These are phyloP conservation scores for Dentiscutata heterogama DNA, from an alignment of 371 early-diverging fungal genomes.

Conservation along the genomic window DNA sequence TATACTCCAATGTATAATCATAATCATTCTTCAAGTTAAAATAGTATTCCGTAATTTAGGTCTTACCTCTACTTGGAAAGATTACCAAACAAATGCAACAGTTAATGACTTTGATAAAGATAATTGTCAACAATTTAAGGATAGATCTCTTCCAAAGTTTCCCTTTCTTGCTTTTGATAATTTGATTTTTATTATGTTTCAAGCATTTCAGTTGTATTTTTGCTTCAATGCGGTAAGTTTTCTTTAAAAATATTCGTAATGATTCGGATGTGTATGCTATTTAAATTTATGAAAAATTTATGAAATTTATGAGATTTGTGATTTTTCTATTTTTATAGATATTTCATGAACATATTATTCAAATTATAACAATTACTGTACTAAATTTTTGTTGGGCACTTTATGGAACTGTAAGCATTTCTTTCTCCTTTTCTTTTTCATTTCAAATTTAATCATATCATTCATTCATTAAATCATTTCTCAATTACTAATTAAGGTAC, in stretches of 20 bases:
- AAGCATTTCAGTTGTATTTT: constrained; percentile 12
- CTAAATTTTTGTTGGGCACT: constrained; percentile 19
- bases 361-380: constrained; percentile 21
- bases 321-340: background rate
- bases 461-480: background rate
- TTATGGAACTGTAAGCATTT: background rate
- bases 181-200: constrained; percentile 22
- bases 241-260: too few relatives aligned
- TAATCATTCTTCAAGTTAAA: background rate
- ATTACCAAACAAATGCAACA: too few relatives aligned
- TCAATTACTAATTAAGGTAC: background rate
- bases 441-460: background rate
- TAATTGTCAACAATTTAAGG: too few relatives aligned
- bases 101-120: background rate
- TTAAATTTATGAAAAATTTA: background rate
- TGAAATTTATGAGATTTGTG: background rate
- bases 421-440: background rate
- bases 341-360: constrained; percentile 34
- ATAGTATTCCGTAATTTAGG: background rate
- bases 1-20: background rate
- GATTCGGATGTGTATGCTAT: too few relatives aligned
- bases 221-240: constrained; percentile 29
- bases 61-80: too few relatives aligned
- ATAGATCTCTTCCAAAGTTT: background rate
- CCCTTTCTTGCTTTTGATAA: background rate